phyloP scores from a whole-genome alignment of 129 eudicot species.

The Chrysanthemum makinoi region DNA sequence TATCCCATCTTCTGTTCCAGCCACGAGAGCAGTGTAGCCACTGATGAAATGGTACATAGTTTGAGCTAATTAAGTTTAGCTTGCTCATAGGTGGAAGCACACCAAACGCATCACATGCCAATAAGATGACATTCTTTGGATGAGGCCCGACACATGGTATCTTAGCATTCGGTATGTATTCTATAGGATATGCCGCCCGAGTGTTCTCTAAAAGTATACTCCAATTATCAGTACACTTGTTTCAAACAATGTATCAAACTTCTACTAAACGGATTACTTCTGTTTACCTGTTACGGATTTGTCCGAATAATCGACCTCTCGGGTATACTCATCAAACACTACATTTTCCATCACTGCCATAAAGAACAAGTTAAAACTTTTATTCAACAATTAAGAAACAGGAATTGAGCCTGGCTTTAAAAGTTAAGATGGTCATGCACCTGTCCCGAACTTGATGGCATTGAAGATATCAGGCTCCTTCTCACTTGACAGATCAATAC shows the following conservation, averaged over 20 bases:
- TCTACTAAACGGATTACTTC: too few species aligned
- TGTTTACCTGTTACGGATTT: conserved; percentile 64
- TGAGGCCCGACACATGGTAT: conserved; percentile 92
- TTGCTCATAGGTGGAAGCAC: conserved; percentile 99
- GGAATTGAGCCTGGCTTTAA: too few species aligned
- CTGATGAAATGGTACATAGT: conserved; percentile 99
- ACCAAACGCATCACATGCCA: conserved; percentile 96
- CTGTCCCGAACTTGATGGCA: conserved; percentile 92
- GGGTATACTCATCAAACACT: conserved; percentile 82
- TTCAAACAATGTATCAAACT: too few species aligned
- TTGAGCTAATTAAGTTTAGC: conserved; percentile 82
- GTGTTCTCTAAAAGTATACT: conserved; percentile 53
- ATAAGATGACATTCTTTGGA: conserved; percentile 89
- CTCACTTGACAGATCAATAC: conserved; percentile 85
- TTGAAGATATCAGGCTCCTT: conserved; percentile 99
- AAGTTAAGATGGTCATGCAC: too few species aligned
- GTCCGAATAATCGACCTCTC: conserved; percentile 76
- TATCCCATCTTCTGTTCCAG: conserved; percentile 91
- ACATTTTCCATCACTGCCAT: conserved; percentile 74
- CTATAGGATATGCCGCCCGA: conserved; percentile 93
- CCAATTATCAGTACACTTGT: too few species aligned
- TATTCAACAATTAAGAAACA: too few species aligned
- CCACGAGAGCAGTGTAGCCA: conserved; percentile 97
- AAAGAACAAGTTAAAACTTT: too few species aligned
- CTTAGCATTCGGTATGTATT: conserved; percentile 89